Conservation (phyloP, 345 rosid species). For the Aurinia saxatilis region DNA sequence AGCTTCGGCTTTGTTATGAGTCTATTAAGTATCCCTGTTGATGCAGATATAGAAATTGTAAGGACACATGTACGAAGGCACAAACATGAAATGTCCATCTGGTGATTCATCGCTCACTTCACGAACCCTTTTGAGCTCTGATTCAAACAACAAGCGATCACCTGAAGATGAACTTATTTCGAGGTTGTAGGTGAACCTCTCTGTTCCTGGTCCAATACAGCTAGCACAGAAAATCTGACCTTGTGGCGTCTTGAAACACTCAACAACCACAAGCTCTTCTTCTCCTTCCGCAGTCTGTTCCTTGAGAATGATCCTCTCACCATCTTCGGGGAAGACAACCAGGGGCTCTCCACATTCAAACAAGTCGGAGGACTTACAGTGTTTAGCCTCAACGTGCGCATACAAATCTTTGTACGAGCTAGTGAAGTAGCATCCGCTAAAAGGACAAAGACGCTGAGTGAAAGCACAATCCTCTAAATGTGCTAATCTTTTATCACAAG, state of each 20-base stretch:
- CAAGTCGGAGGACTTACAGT: not conserved
- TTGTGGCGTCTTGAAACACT: not conserved
- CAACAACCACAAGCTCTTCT: not conserved
- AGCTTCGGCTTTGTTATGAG: too few species aligned
- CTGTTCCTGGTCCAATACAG: not conserved
- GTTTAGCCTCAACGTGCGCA: not conserved
- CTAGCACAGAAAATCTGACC: not conserved
- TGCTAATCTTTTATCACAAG: not conserved
- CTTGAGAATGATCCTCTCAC: not conserved
- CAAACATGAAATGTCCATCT: not conserved
- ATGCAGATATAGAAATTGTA: too few species aligned
- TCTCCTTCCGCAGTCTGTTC: not conserved
- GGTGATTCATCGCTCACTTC: not conserved
- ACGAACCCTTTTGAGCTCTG: not conserved
- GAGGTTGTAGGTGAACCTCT: not conserved
- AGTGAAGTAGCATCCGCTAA: not conserved
- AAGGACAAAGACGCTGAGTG: not conserved
- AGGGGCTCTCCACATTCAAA: not conserved
- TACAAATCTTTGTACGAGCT: not conserved
- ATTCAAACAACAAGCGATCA: not conserved
- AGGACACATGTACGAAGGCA: not conserved
- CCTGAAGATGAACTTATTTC: not conserved
- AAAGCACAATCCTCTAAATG: not conserved
- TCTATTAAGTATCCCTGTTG: too few species aligned
- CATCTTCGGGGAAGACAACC: not conserved